Evolutionary conservation across 495 filamentous ascomycete genomes (phyloP), one percentile per base, ranked within the genome.

Genomic region (Letharia columbiana): DNA sequence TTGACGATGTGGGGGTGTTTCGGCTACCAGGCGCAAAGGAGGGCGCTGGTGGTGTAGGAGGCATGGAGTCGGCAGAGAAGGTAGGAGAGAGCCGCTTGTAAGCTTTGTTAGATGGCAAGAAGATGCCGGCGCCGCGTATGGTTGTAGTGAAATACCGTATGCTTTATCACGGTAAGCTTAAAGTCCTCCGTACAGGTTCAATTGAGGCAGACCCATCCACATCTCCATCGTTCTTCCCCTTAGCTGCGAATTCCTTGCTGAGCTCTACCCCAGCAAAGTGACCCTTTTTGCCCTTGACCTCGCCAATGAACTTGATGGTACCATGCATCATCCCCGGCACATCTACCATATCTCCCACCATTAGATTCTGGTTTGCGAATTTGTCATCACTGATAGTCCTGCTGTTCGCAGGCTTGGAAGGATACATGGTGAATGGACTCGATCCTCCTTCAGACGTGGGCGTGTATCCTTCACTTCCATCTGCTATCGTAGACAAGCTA

Each of bases 251-350:
- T 68, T 95, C 90, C 62, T 83, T 78, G 69, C 89, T 87, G 67
- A 99, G 79, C 75, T 99, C 95, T 56, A 99, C 91, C n/a, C 94
- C 94, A 37, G 89, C 92, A 80, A 98, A 99, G 17, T 84, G 82
- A 49, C 94, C 94, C 61, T 89, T 90, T 79, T 96, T 96, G 64
- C 92, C 93, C 60, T 86, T 84, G 42, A 99, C 92, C 47, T 78
- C 78, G 7, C 94, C 94, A 67, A 99, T 80, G 73, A 93, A 99
- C 75, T 89, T 91, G 64, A 99, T 84, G 35, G 85, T 89, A 35
- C 94, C 94, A 69, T 88, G 79, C 93, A 99, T 97, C 71, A 87
- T 91, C 13, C 94, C 95, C 9, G 94, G 94, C 61, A 97, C 93
- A 67, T 98, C 92, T 62, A 99, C 94, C 63, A 83, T 77, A 74